phyloP scores from a whole-genome alignment of 164 flowering plant genomes.

The Aristolochia contorta region DNA sequence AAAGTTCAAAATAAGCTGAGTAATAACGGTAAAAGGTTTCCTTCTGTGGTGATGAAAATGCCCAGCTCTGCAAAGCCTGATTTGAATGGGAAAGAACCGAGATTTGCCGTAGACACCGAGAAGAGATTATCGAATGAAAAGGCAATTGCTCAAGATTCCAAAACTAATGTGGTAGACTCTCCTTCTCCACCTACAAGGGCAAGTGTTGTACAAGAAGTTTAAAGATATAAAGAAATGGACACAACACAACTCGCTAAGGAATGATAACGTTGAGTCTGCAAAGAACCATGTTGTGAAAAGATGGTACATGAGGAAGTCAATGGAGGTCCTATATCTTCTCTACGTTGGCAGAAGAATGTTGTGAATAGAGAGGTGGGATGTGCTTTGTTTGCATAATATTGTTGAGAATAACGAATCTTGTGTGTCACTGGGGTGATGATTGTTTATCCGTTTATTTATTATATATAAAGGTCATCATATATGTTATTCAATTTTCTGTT shows the following conservation, averaged over 20 bases:
- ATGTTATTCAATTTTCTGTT: too few species aligned
- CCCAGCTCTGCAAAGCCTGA: slow-evolving; percentile 25
- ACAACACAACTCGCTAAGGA: background rate
- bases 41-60: slow-evolving; percentile 12
- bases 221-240: background rate
- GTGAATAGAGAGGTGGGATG: too few species aligned
- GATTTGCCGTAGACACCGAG: background rate
- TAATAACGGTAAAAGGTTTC: slow-evolving; percentile 19
- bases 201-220: slow-evolving; percentile 10
- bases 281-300: background rate
- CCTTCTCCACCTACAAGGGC: slow-evolving; percentile 14
- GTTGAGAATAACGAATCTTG: too few species aligned
- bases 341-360: too few species aligned
- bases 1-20: slow-evolving; percentile 26
- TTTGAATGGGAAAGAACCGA: slow-evolving; percentile 33
- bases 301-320: too few species aligned
- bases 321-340: too few species aligned
- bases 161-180: slow-evolving; percentile 11
- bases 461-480: too few species aligned
- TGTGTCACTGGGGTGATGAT: too few species aligned
- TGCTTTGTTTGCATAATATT: too few species aligned
- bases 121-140: slow-evolving; percentile 47
- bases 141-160: slow-evolving; percentile 15
- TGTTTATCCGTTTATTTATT: too few species aligned
- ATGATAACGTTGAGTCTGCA: background rate